Base-by-base conservation (phyloP, 2,329 filamentous ascomycete species). In the Neonectria coccinea region DNA sequence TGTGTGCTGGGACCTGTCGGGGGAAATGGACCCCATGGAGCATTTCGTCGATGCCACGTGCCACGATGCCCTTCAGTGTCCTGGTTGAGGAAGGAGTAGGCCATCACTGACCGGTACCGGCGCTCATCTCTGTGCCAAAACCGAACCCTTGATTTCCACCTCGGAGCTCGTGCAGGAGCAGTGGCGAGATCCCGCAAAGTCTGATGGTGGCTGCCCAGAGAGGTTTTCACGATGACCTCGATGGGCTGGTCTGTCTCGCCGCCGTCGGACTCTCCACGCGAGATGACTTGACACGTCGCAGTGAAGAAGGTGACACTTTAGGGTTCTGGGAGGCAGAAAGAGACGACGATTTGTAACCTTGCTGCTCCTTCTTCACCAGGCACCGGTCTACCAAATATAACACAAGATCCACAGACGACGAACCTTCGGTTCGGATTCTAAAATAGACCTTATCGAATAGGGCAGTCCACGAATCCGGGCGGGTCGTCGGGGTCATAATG, bases 391-490 rank as follows among this genome's bases (percentile, higher is more conserved):
- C 4, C 2, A 18, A 2, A 33, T 18, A n/a, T 27, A 31, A 20
- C 36, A 44, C 16, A 39, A 45, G 27, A 22, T 25, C 57, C 57
- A 54, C 51, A 55, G 45, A 54, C 20, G n/a, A 1, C 18, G 6
- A 51, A 20, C 48, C n/a, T 51, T 51, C 5, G 18, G 8, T 7
- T 6, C 20, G 18, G 9, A 41, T 31, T 27, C 7, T 4, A 2
- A 6, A 20, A 22, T n/a, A 18, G 10, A 25, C 4, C 16, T 41
- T 36, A 48, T 39, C 50, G 27, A 52, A 11, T 47, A 29, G 56
- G 52, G 29, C 22, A 48, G n/a, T 57, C 64, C 36, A 62, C 25
- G 36, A 39, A 67, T 20, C 59, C 66, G 42, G 66, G 59, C 7
- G 63, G 56, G 16, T 63, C 52, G 20, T 67, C 63, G 10, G 22